These are phyloP conservation scores for Tetradesmus lagerheimii DNA, from an alignment of 139 green algal species.

Conservation along the genomic window DNA sequence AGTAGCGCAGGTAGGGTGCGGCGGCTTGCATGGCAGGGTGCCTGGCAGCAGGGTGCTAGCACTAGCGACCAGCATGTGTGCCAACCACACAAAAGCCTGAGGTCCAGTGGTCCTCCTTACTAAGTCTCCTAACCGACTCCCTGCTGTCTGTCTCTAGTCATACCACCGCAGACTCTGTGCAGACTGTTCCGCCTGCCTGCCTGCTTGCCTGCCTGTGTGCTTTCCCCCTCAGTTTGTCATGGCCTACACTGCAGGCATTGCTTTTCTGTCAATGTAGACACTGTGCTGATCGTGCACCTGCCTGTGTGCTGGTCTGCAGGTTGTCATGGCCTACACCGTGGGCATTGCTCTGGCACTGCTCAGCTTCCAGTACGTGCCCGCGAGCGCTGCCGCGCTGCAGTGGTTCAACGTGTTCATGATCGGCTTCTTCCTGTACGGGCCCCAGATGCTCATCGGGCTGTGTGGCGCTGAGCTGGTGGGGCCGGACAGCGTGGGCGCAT, in stretches of 20 bases:
- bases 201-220: neutral
- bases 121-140: too few species aligned
- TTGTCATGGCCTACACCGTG: conserved; percentile 95
- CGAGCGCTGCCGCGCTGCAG: conserved; percentile 76
- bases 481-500: conserved; percentile 88
- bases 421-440: conserved; percentile 94
- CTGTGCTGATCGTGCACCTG: neutral
- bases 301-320: conserved; percentile 55
- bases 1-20: too few species aligned
- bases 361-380: conserved; percentile 81
- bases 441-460: conserved; percentile 97
- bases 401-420: conserved; percentile 96
- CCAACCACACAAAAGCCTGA: too few species aligned
- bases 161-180: too few species aligned
- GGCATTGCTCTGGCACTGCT: conserved; percentile 84
- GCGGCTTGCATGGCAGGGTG: too few species aligned
- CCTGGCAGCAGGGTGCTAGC: too few species aligned
- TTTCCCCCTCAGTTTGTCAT: conserved; percentile 87
- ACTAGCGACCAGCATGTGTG: too few species aligned
- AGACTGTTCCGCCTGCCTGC: too few species aligned
- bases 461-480: conserved; percentile 96
- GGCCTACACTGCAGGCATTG: conserved; percentile 90
- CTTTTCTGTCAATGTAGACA: too few species aligned
- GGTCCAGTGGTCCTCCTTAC: too few species aligned
- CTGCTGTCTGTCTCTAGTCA: too few species aligned